Percentiles rank a stretch among this genome's conserved stretches.
Conservation (phyloP, 73 alveolate genomes). For the Diophrys sp. region DNA sequence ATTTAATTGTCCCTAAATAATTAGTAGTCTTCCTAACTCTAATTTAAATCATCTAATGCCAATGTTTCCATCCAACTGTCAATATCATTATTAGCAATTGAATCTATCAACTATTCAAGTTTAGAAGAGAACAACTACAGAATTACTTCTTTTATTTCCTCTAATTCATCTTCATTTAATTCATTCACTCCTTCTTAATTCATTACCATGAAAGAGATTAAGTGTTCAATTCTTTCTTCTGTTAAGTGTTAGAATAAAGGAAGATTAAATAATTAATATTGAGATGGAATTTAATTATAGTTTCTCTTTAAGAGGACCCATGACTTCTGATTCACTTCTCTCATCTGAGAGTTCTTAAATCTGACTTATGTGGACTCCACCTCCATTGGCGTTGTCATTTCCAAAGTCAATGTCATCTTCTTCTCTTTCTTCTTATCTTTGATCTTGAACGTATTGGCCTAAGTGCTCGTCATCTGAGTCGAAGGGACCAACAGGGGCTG, state of each 20-base stretch:
- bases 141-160: background rate
- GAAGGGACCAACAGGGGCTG: background rate
- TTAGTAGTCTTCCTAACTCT: background rate
- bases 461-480: background rate
- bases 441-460: background rate
- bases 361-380: background rate
- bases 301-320: background rate
- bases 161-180: background rate
- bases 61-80: background rate
- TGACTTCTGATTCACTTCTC: background rate
- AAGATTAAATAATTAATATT: too few relatives aligned
- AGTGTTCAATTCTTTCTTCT: background rate
- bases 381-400: background rate
- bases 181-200: background rate
- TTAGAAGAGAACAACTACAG: background rate
- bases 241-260: background rate
- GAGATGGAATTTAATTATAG: too few relatives aligned
- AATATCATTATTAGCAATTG: background rate
- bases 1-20: too few relatives aligned
- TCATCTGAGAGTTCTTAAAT: background rate
- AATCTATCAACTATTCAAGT: background rate
- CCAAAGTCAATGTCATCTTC: too few relatives aligned
- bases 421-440: too few relatives aligned
- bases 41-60: background rate
- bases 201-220: background rate